These are phyloP conservation scores for Trichoderma sp. DNA, from an alignment of 2,329 filamentous ascomycete species.

Conservation along the genomic window DNA sequence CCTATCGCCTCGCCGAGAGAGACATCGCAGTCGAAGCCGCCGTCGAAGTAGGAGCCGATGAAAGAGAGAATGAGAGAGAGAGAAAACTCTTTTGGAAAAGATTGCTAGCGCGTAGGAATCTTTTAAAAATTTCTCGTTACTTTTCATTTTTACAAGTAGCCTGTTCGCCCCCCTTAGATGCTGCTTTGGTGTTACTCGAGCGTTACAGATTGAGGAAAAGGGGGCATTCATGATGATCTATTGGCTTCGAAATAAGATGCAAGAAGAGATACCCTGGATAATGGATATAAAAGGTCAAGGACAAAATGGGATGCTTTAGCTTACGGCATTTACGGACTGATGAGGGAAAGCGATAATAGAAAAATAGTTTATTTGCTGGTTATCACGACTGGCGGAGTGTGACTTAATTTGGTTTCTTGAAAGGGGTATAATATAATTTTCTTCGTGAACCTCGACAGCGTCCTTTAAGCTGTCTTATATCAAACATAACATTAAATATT, in stretches of 20 bases:
- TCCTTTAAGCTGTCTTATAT: neutral
- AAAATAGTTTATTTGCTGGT: neutral
- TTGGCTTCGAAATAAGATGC: neutral
- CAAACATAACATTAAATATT: neutral
- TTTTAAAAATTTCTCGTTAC: no score
- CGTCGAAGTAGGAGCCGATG: constrained; percentile 43
- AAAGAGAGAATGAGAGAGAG: neutral
- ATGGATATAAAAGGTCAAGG: neutral
- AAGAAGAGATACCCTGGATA: constrained; percentile 18
- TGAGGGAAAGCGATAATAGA: neutral
- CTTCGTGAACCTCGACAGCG: neutral
- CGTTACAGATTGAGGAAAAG: neutral
- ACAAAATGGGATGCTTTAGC: neutral
- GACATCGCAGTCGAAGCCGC: constrained; percentile 46
- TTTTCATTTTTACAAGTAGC: neutral
- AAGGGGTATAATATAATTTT: constrained; percentile 8
- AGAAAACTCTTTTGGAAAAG: neutral
- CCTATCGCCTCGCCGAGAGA: constrained; percentile 42
- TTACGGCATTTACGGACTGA: neutral
- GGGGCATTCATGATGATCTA: neutral
- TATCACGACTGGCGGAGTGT: neutral
- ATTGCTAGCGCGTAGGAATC: neutral
- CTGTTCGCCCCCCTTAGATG: neutral
- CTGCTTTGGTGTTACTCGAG: neutral
- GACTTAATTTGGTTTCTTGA: neutral